Base-by-base conservation (phyloP, 2,329 filamentous ascomycete species). In the Phyllachora maydis region DNA sequence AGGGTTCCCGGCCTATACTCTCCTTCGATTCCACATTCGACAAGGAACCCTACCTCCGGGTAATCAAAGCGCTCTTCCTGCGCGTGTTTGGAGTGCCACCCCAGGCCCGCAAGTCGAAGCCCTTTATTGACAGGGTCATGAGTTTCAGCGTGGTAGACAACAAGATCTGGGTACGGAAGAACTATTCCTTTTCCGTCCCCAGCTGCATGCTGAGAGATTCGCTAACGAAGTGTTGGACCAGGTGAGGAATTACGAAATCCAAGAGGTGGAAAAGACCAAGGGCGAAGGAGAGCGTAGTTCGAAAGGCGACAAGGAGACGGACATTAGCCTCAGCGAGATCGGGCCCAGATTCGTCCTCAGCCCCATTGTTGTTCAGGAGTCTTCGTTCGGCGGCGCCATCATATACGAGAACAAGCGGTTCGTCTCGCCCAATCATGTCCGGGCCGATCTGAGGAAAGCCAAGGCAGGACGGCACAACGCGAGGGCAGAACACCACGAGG, bases 401-500 rank as follows among this genome's bases (percentile, higher is more conserved):
- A 90, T 98, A 41, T 98, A 91, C 52, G 81, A 95, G 58, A 95
- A 95, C 56, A 88, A 81, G 59, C 75, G 92, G 46, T 98, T 92
- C 39, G 78, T 98, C 25, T 88, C 76, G 35, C 88, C 88, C 7
- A 98, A 98, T 64, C 79, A 93, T 51, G 68, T 95, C 32, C 64
- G 88, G 34, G 60, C 79, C 19, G 88, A 95, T 32, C 48, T 91
- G 35, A 61, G 79, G 36, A 57, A 67, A 48, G 58, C 64, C 35
- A 82, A 79, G 56, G 79, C 83, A 1, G 64, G 67, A 23, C 68
- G 68, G 35, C 85, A 90, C 52, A 77, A 78, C 35, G 59, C 62
- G 26, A 63, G 88, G 30, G 66, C 70, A 15, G 82, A 91, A 42
- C 68, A 75, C 36, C 56, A 64, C 34, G 57, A 74, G 23, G 78